Percentiles rank a stretch among this genome's conserved stretches.
Conservation (phyloP, 306 rosid genomes). For the Argentina anserina region DNA sequence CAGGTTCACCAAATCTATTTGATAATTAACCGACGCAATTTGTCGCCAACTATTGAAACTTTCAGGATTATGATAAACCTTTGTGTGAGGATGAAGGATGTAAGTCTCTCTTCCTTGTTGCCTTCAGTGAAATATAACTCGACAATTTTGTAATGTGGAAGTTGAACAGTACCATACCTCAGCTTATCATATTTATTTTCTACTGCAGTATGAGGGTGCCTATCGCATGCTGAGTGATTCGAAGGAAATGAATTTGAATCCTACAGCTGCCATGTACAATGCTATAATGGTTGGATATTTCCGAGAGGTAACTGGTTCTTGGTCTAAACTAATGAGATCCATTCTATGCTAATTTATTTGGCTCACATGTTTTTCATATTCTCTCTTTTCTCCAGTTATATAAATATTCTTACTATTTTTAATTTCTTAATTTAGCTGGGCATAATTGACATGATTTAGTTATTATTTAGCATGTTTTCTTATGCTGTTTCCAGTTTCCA, state of each 20-base stretch:
- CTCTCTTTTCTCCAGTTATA: not conserved
- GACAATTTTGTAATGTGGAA: conserved; percentile 3
- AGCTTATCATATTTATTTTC: conserved; percentile 17
- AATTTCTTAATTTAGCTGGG: too few relatives aligned
- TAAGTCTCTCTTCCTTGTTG: conserved; percentile 34
- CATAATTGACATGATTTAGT: not conserved
- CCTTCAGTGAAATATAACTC: conserved; percentile 13
- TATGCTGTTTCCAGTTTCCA: conserved; percentile 6
- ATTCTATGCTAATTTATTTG: not conserved
- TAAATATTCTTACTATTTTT: not conserved
- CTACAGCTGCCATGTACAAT: conserved; percentile 62
- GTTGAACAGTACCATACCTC: conserved; percentile 10
- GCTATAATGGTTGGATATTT: conserved; percentile 84
- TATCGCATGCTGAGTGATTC: conserved; percentile 52
- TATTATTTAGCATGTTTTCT: conserved; percentile 7
- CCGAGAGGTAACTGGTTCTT: conserved; percentile 60
- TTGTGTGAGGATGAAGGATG: conserved; percentile 67
- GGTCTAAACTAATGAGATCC: conserved; percentile 21
- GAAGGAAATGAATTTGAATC: conserved; percentile 42
- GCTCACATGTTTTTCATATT: not conserved
- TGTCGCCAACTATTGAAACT: conserved; percentile 54
- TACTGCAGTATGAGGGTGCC: conserved; percentile 66
- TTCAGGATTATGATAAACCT: conserved; percentile 63
- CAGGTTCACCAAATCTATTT: conserved; percentile 70
- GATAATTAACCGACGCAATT: conserved; percentile 35